Percentiles rank a stretch among this genome's conserved stretches.
These are phyloP conservation scores for Pichia phayaonensis DNA, from an alignment of 805 yeast species.

Conservation along the genomic window DNA sequence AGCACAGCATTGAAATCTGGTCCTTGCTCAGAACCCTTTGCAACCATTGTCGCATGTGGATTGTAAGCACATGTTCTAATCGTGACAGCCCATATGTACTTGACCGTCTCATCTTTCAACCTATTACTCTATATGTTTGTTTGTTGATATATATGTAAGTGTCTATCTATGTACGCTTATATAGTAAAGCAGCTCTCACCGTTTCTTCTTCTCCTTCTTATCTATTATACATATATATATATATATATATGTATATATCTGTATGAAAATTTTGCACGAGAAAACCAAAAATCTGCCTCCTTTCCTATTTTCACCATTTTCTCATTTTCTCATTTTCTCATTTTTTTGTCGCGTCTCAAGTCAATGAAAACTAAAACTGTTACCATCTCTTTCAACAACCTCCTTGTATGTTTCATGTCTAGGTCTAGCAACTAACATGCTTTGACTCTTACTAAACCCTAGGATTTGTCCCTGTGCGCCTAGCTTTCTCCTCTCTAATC, in stretches of 20 bases:
- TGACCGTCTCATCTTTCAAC: neutral
- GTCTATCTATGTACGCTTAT: too few relatives aligned
- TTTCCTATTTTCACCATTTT: too few relatives aligned
- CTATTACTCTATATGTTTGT: neutral
- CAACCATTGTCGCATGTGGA: constrained; percentile 36
- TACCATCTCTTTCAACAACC: neutral
- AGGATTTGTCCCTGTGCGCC: neutral
- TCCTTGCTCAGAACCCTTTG: constrained; percentile 34
- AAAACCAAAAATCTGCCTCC: too few relatives aligned
- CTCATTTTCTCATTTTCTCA: too few relatives aligned
- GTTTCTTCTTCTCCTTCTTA: too few relatives aligned
- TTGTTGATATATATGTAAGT: too few relatives aligned
- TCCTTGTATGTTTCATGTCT: neutral
- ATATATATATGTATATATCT: too few relatives aligned
- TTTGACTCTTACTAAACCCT: neutral
- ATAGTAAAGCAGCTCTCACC: too few relatives aligned
- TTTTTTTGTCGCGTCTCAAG: too few relatives aligned
- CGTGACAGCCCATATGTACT: constrained; percentile 14
- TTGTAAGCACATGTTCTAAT: constrained; percentile 35
- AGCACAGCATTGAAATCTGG: constrained; percentile 43
- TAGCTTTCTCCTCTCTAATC: neutral
- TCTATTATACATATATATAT: too few relatives aligned
- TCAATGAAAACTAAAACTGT: too few relatives aligned
- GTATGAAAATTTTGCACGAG: too few relatives aligned
- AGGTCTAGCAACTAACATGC: neutral